A percentile compares a stretch with the other conserved stretches of the same genome.
Conservation (phyloP, 148 eudicot genomes). For the Polygonum maritimum region DNA sequence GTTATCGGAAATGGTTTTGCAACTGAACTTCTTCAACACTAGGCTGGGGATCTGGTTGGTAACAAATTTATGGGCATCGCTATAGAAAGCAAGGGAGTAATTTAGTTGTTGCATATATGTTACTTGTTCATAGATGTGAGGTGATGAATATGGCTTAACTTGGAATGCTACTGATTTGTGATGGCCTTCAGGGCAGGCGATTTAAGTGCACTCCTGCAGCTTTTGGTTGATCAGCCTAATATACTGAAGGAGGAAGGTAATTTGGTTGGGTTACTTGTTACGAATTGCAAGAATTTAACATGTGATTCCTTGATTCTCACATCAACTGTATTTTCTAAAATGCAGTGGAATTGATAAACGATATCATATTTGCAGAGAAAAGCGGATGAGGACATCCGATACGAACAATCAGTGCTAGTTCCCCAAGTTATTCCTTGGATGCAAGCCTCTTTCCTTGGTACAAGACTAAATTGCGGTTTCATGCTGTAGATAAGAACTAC, state of each 20-base stretch:
- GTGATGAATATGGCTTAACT: not conserved
- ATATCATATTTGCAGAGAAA: constrained; percentile 61
- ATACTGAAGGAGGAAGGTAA: constrained; percentile 73
- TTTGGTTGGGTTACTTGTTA: not conserved
- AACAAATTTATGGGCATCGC: not conserved
- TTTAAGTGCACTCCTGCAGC: constrained; percentile 62
- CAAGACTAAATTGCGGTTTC: no score
- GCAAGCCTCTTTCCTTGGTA: no score
- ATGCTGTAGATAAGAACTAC: no score
- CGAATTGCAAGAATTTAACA: not conserved
- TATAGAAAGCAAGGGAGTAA: not conserved
- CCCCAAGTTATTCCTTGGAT: not conserved
- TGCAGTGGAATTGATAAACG: constrained; percentile 59
- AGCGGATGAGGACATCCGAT: constrained; percentile 21
- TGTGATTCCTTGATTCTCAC: not conserved
- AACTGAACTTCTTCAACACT: not conserved
- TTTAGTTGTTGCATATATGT: not conserved
- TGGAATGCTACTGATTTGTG: not conserved
- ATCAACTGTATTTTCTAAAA: not conserved
- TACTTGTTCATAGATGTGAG: not conserved
- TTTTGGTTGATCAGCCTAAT: constrained; percentile 83
- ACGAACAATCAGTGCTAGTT: not conserved
- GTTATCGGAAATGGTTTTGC: not conserved
- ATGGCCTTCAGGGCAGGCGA: constrained; percentile 33
- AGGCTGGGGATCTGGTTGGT: not conserved